phyloP scores from a whole-genome alignment of 495 filamentous ascomycete genomes.

The Amphirosellinia nigrospora region DNA sequence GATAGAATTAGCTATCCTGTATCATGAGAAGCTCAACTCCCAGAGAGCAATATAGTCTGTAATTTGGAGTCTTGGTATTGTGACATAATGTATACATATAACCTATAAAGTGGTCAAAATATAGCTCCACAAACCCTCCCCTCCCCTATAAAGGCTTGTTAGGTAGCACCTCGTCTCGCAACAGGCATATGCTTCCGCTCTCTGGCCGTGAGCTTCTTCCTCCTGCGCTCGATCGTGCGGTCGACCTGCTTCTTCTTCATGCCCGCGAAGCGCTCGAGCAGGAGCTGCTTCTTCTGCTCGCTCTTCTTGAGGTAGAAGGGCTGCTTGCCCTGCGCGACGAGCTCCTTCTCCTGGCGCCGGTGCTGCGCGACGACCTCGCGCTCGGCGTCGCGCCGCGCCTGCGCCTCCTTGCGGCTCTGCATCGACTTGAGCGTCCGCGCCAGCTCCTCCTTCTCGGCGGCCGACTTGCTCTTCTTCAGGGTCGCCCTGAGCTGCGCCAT shows the following conservation, averaged over 20 bases:
- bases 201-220: constrained; percentile 82
- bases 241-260: constrained; percentile 84
- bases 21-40: background rate
- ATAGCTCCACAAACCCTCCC: background rate
- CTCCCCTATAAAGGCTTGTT: background rate
- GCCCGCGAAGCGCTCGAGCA: constrained; percentile 76
- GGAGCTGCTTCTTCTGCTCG: constrained; percentile 83
- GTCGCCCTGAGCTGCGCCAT: constrained; percentile 71
- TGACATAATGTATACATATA: background rate
- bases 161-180: constrained; percentile 58
- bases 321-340: constrained; percentile 80
- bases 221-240: constrained; percentile 75
- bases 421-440: constrained; percentile 70
- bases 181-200: constrained; percentile 82
- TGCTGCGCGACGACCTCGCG: constrained; percentile 71
- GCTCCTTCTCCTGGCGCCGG: constrained; percentile 79
- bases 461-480: constrained; percentile 69
- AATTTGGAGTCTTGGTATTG: background rate
- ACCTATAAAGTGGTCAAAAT: no score
- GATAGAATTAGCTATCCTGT: background rate
- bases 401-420: constrained; percentile 71
- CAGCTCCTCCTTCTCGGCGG: constrained; percentile 64
- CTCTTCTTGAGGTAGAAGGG: constrained; percentile 91
- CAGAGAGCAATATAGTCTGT: background rate
- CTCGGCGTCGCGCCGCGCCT: constrained; percentile 69